phyloP scores from a whole-genome alignment of 2,329 filamentous ascomycete species.

The Trichoderma sp. region DNA sequence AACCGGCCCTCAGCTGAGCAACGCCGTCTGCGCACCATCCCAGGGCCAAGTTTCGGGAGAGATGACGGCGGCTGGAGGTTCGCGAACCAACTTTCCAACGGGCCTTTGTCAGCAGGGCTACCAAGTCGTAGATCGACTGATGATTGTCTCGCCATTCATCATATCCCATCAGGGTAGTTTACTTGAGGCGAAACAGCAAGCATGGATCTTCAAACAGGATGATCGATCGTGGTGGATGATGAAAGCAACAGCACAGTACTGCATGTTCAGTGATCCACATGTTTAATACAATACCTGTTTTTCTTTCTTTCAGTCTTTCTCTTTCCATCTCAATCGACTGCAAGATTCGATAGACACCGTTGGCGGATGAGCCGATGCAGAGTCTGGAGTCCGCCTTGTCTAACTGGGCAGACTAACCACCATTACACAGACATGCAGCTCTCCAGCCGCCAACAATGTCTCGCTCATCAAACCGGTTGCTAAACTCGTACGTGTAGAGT shows the following conservation, averaged over 20 bases:
- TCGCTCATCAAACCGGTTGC: not conserved
- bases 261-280: not conserved
- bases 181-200: conserved; percentile 14
- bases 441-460: conserved; percentile 3
- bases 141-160: not conserved
- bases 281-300: not conserved
- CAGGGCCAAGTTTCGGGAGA: not conserved
- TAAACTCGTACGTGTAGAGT: not conserved
- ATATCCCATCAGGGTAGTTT: not conserved
- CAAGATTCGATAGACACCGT: not conserved
- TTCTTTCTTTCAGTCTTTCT: not conserved
- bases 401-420: not conserved
- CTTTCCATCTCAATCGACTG: not conserved
- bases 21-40: conserved; percentile 11
- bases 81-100: not conserved
- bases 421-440: conserved; percentile 5
- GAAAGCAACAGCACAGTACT: not conserved
- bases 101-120: not conserved
- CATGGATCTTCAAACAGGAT: conserved; percentile 14
- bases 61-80: conserved; percentile 7
- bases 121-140: not conserved
- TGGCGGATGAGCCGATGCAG: conserved; percentile 3
- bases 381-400: conserved; percentile 6
- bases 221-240: not conserved
- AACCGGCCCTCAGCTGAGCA: conserved; percentile 17